Percentiles rank a stretch among this genome's conserved stretches.
phyloP scores from a whole-genome alignment of 192 early-diverging fungal species.

The Jimgerdemannia lactiflua region DNA sequence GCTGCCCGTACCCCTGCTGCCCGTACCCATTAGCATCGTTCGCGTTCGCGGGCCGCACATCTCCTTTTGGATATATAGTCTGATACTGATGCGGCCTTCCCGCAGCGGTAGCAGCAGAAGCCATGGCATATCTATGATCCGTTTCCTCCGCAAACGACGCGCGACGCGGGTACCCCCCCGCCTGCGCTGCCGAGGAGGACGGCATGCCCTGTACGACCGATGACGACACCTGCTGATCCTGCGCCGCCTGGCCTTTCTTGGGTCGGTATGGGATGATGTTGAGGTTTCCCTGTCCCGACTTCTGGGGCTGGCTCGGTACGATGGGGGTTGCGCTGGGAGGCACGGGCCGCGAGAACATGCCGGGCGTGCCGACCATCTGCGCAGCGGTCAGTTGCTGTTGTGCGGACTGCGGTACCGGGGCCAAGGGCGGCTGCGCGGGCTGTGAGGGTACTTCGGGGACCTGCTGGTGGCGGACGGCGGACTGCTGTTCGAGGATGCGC shows the following conservation, averaged over 20 bases:
- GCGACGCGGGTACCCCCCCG: background rate
- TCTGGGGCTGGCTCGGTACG: background rate
- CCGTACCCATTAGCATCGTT: background rate
- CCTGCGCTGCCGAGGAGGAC: too few relatives aligned
- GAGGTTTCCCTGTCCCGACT: background rate
- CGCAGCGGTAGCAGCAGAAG: background rate
- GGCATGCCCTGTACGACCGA: too few relatives aligned
- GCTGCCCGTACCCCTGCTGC: background rate
- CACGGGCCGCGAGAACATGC: background rate
- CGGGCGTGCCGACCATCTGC: background rate
- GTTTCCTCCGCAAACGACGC: background rate
- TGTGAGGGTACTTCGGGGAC: background rate
- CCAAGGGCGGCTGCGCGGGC: background rate
- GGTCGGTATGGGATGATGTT: background rate
- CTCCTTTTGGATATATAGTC: background rate
- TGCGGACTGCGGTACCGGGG: background rate
- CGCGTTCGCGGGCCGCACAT: background rate
- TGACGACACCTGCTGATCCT: background rate
- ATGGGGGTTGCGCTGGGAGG: background rate
- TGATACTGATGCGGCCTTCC: background rate
- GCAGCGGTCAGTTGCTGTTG: too few relatives aligned
- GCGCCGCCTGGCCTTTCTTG: background rate
- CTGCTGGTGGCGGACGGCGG: background rate
- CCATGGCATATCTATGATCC: background rate
- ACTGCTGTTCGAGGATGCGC: background rate